Evolutionary conservation across 1,284 basidiomycete species (phyloP).

Genomic region (Ceratorhiza oryzae-sativae): DNA sequence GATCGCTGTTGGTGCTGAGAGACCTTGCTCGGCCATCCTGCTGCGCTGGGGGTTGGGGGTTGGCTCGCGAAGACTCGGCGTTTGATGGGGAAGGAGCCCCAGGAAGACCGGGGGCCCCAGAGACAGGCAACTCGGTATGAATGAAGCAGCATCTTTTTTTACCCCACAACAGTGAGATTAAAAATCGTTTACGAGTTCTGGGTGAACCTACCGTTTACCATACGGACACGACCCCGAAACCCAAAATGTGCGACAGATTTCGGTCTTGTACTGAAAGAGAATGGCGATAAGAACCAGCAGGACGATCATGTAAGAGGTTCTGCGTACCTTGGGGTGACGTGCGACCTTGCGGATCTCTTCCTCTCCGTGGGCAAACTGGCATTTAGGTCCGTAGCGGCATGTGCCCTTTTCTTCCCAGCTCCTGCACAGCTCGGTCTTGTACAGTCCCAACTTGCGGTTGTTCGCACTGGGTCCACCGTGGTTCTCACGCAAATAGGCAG

Average conservation of each 20-base stretch:
- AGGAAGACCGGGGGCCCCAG: slow-evolving; percentile 60
- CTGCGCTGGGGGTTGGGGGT: slow-evolving; percentile 11
- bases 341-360: slow-evolving; percentile 81
- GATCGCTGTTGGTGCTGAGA: slow-evolving; percentile 74
- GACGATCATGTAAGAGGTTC: neutral
- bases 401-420: slow-evolving; percentile 92
- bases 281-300: slow-evolving; percentile 36
- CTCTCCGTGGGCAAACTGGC: slow-evolving; percentile 90
- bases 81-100: slow-evolving; percentile 53
- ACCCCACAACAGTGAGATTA: slow-evolving; percentile 2
- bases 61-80: slow-evolving; percentile 18
- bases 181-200: neutral
- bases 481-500: slow-evolving; percentile 29
- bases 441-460: slow-evolving; percentile 85
- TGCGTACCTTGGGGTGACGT: slow-evolving; percentile 82
- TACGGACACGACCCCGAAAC: slow-evolving; percentile 89
- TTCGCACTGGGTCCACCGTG: slow-evolving; percentile 76
- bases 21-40: slow-evolving; percentile 68
- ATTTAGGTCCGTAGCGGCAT: slow-evolving; percentile 87
- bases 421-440: slow-evolving; percentile 91
- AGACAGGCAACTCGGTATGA: slow-evolving; percentile 78
- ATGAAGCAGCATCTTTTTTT: slow-evolving; percentile 80
- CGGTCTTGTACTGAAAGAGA: slow-evolving; percentile 79
- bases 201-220: slow-evolving; percentile 65
- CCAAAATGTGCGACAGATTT: slow-evolving; percentile 93